Percentiles rank a stretch among this genome's conserved stretches.
phyloP scores from a whole-genome alignment of 2,329 filamentous ascomycete genomes.

The Phaeosphaeria sp. region DNA sequence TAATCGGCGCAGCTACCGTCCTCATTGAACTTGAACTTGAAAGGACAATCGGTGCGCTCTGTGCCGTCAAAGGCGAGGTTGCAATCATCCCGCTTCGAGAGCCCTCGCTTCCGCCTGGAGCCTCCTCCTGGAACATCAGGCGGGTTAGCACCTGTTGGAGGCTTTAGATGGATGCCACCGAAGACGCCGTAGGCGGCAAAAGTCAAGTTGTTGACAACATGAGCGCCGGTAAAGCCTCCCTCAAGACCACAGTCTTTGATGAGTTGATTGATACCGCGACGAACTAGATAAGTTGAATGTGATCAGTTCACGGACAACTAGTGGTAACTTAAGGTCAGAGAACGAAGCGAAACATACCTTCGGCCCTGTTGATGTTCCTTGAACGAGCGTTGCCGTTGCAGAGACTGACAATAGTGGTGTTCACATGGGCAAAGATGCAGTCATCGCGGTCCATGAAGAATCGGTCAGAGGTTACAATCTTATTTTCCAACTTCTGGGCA shows the following conservation, averaged over 20 bases:
- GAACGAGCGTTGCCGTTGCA: neutral
- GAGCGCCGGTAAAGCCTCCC: neutral
- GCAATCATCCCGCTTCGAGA: neutral
- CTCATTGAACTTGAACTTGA: neutral
- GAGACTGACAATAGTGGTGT: neutral
- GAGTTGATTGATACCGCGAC: neutral
- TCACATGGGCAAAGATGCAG: neutral
- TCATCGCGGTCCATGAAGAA: neutral
- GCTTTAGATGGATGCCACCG: neutral
- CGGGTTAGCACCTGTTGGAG: neutral
- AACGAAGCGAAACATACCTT: neutral
- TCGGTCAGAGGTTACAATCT: neutral
- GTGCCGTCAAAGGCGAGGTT: neutral
- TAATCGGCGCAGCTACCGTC: neutral
- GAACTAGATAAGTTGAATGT: neutral
- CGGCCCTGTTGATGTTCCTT: neutral
- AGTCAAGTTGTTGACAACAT: neutral
- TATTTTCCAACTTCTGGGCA: neutral
- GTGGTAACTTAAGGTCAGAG: neutral
- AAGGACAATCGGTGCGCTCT: neutral
- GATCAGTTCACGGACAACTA: neutral
- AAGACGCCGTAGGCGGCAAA: neutral
- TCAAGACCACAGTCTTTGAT: neutral
- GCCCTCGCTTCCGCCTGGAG: neutral
- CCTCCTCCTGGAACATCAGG: neutral